phyloP scores from a whole-genome alignment of 2,329 filamentous ascomycete genomes.

The Aspergillus cejpii region DNA sequence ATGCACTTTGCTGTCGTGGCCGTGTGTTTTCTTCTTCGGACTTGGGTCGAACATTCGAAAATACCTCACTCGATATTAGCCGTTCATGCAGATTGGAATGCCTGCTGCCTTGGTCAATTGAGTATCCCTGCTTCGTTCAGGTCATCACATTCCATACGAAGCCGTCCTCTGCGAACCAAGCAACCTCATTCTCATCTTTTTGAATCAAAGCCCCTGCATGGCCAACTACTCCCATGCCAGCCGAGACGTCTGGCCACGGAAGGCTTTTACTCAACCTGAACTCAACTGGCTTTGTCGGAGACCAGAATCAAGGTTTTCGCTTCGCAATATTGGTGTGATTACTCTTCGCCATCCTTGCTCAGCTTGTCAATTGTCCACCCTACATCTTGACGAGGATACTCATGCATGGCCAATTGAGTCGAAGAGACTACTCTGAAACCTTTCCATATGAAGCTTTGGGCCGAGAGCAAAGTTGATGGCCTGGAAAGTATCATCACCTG shows the following conservation, averaged over 20 bases:
- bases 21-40: conserved; percentile 23
- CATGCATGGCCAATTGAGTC: conserved; percentile 19
- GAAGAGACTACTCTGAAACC: conserved; percentile 11
- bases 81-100: conserved; percentile 23
- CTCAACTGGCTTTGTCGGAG: conserved; percentile 21
- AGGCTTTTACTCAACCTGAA: conserved; percentile 16
- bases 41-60: conserved; percentile 29
- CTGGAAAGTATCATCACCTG: conserved; percentile 2
- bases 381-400: conserved; percentile 10
- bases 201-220: conserved; percentile 32
- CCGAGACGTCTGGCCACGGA: conserved; percentile 30
- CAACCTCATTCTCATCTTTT: conserved; percentile 20
- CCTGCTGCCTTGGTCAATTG: conserved; percentile 26
- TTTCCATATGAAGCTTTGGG: conserved; percentile 14
- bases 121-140: conserved; percentile 27
- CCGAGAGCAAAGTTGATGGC: conserved; percentile 7
- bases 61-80: conserved; percentile 31
- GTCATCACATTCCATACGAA: conserved; percentile 27
- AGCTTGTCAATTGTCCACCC: conserved; percentile 14
- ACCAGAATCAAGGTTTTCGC: conserved; percentile 7
- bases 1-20: conserved; percentile 37
- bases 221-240: conserved; percentile 29
- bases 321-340: conserved; percentile 9
- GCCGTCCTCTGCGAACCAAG: conserved; percentile 17
- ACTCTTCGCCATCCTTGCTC: conserved; percentile 5